Percentiles rank a stretch among this genome's conserved stretches.
Conservation (phyloP, 192 early-diverging fungal genomes). For the Geranomyces variabilis region DNA sequence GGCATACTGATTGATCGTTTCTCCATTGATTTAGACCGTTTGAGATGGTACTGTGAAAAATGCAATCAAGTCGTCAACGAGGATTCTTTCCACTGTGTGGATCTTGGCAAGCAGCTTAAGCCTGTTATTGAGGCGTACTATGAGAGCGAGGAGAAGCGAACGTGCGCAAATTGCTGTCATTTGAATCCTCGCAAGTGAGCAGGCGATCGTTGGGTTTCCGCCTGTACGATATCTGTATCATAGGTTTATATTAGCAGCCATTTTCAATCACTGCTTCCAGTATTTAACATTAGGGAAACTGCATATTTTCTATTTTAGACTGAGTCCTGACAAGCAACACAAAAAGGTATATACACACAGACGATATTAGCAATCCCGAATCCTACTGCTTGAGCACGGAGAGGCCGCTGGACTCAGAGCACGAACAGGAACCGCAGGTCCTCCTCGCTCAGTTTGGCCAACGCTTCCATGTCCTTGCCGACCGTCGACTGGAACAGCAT, state of each 20-base stretch:
- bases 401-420: too few relatives aligned
- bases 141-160: constrained; percentile 64
- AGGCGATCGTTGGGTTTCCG: too few relatives aligned
- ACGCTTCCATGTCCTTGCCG: constrained; percentile 76
- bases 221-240: too few relatives aligned
- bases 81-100: constrained; percentile 86
- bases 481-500: constrained; percentile 86
- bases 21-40: constrained; percentile 76
- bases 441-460: constrained; percentile 72
- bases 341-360: too few relatives aligned
- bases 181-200: constrained; percentile 41
- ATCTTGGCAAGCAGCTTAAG: constrained; percentile 87
- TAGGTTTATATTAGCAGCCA: too few relatives aligned
- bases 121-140: constrained; percentile 90
- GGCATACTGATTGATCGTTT: too few relatives aligned
- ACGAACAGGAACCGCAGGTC: constrained; percentile 87
- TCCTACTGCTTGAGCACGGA: too few relatives aligned
- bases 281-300: too few relatives aligned
- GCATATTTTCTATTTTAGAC: too few relatives aligned
- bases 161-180: constrained; percentile 64
- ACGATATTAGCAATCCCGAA: too few relatives aligned
- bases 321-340: too few relatives aligned
- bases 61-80: constrained; percentile 86
- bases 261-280: too few relatives aligned
- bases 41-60: constrained; percentile 94